Evolutionary conservation across 2,329 filamentous ascomycete genomes (phyloP), one percentile per base, ranked within the genome.

Genomic region (Fusarium avenaceum): DNA sequence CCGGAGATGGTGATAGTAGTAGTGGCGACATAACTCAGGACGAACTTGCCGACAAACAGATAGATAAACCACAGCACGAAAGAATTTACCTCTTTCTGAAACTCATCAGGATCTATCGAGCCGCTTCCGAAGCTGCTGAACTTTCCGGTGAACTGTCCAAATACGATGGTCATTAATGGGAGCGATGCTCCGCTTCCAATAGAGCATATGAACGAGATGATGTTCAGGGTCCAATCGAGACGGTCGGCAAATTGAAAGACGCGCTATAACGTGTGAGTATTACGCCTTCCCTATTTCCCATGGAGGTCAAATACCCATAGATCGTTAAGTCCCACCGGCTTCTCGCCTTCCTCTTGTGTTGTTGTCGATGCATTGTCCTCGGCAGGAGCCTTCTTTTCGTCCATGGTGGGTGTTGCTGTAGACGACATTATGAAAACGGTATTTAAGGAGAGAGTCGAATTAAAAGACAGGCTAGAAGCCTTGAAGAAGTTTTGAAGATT

Each of bases 61-160:
- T 70, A 70, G 19, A 65, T 43, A 32, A 70, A 70, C 63, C 67
- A 70, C 1, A 70, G 26, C 3, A 56, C 51, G n/a, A 67, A 70
- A 2, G 43, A 35, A 19, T 64, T 58, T 43, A 66, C 49, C 8
- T 56, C 49, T 3, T 47, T 28, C 14, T 50, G 53, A 32, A 69
- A 69, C 3, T 38, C 53, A 8, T 51, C 52, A 3, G 56, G 38
- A 8, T 40, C 26, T 17, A 43, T 19, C 14, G 53, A 45, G 2
- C 65, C 66, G 19, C 56, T 44, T 15, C 45, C 61, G 38, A 56
- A 69, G 22, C 63, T 62, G n/a, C 50, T 62, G 11, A 69, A 69
- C 4, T 33, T 40, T 19, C 55, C 63, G 2, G 61, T 65, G 10
- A 63, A 66, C 9, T 69, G 43, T 7, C 66, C 66, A 46, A 69